Evolutionary conservation across 176 grass and related monocot species (phyloP), one percentile per base, ranked within the genome.

Genomic region (Canna indica): DNA sequence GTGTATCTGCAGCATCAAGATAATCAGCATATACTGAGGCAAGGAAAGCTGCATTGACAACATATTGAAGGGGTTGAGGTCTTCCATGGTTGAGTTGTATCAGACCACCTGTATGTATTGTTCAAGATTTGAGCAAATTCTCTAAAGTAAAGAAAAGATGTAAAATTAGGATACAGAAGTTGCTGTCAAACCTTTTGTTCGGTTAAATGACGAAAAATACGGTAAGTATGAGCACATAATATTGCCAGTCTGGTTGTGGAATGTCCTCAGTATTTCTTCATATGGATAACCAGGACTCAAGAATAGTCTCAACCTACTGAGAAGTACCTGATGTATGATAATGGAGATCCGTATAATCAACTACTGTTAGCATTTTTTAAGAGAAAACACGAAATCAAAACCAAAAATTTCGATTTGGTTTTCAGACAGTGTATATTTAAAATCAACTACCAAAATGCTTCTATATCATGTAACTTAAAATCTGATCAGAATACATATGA

Each of bases 241-340:
- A 12, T 20, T 65, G 62, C 62, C 35, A 7, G 62, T 65, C 62
- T 65, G 62, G 17, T 65, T 65, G 62, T 65, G 62, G 32, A 65
- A 65, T 65, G 62, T 65, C 34, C 33, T 65, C 62, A 65, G 18
- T 65, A 65, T 65, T 65, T 65, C 62, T 65, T 65, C 62, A 35
- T 65, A 65, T 7, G 62, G 62, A 65, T 65, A 65, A 4, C 62
- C 62, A 36, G 62, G 62, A 36, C 62, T 65, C 18, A 65, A n/a
- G 62, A 65, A 65, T 32, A 65, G 62, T n/a, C 62, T 35, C 62
- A 65, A 65, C 62, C 62, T 65, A n/a, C 62, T 65, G 17, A 65
- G 62, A 65, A 65, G 62, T 6, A 65, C 62, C 62, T 65, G 62
- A 10, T 36, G 18, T 11, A 36, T n/a, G 20, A 35, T 22, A 65